Evolutionary conservation across 164 flowering plant genomes (phyloP).

Genomic region (Aristolochia contorta): DNA sequence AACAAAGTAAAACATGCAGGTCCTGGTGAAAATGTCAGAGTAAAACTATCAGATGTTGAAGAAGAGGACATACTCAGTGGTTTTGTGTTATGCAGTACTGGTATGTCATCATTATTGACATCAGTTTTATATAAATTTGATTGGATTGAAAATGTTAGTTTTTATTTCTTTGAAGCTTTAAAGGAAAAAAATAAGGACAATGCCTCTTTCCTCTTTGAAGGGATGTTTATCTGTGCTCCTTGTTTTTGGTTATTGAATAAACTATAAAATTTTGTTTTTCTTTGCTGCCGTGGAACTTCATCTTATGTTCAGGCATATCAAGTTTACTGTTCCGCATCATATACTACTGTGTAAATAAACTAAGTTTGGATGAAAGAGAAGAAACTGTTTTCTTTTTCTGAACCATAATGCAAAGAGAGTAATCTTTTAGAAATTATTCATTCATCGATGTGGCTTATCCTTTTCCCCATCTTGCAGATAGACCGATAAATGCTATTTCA

Average conservation of each 20-base stretch:
- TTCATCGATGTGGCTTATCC: not conserved
- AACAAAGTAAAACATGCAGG: slow-evolving; percentile 59
- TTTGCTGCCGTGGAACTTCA: no score
- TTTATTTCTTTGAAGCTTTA: no score
- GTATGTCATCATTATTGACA: slow-evolving; percentile 26
- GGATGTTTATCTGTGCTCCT: not conserved
- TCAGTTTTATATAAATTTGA: not conserved
- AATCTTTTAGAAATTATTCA: no score
- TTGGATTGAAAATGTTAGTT: no score
- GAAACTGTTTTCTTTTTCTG: not conserved
- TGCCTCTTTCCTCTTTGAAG: not conserved
- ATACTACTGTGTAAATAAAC: no score
- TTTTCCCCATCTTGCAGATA: slow-evolving; percentile 38
- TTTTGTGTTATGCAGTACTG: slow-evolving; percentile 68
- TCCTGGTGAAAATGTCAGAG: slow-evolving; percentile 91
- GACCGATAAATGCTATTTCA: slow-evolving; percentile 55
- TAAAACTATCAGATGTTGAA: slow-evolving; percentile 75
- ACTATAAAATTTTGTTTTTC: not conserved
- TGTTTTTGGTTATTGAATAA: not conserved
- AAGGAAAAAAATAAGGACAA: no score
- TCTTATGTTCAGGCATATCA: no score
- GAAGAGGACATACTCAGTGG: slow-evolving; percentile 87
- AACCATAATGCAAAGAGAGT: no score
- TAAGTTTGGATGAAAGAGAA: no score
- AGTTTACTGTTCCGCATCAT: no score